Evolutionary conservation across 495 filamentous ascomycete species (phyloP).

Genomic region (Penicillium cataractarum): DNA sequence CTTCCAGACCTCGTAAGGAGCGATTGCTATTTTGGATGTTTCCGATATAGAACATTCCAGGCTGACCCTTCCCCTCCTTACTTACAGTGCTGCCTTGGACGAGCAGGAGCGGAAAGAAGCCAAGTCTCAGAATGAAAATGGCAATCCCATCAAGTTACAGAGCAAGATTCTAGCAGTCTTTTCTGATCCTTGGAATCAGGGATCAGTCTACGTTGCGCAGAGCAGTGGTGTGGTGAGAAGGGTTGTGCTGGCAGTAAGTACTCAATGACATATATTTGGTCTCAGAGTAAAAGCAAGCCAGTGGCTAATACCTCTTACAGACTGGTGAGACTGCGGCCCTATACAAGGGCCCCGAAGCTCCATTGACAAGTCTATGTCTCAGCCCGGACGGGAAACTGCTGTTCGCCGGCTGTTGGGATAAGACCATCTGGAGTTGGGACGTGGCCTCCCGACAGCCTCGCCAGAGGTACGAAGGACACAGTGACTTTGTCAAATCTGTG

Average conservation of each 20-base stretch:
- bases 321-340: slow-evolving; percentile 53
- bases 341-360: slow-evolving; percentile 76
- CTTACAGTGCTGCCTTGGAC: slow-evolving; percentile 67
- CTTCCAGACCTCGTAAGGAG: slow-evolving; percentile 75
- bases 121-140: slow-evolving; percentile 82
- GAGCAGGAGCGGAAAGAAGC: slow-evolving; percentile 70
- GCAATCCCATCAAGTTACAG: slow-evolving; percentile 75
- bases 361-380: slow-evolving; percentile 76
- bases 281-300: background rate
- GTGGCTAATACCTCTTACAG: slow-evolving; percentile 27
- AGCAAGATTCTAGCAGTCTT: slow-evolving; percentile 84
- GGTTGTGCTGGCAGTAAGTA: slow-evolving; percentile 75
- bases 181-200: slow-evolving; percentile 63
- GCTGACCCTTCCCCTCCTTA: background rate
- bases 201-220: slow-evolving; percentile 78
- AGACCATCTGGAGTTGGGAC: slow-evolving; percentile 83
- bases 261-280: background rate
- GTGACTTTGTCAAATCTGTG: slow-evolving; percentile 88
- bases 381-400: slow-evolving; percentile 61
- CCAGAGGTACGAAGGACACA: slow-evolving; percentile 72
- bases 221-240: slow-evolving; percentile 76
- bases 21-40: background rate
- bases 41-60: slow-evolving; percentile 17
- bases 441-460: slow-evolving; percentile 53
- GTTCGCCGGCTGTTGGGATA: slow-evolving; percentile 94